phyloP scores from a whole-genome alignment of 768 basidiomycete genomes.

The Butyriboletus loyo region DNA sequence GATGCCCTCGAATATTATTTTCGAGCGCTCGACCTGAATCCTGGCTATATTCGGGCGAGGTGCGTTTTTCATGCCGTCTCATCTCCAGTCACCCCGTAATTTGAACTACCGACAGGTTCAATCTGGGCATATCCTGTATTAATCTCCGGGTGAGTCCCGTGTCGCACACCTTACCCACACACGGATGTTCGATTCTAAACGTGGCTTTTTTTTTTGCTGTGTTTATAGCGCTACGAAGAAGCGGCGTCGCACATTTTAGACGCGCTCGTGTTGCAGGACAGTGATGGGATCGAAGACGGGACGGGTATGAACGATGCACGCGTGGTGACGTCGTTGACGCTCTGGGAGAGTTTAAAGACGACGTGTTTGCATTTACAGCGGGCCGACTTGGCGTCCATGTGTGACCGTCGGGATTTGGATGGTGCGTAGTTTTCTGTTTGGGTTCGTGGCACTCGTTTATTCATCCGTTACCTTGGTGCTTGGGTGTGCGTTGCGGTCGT shows the following conservation, averaged over 20 bases:
- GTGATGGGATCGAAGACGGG: conserved; percentile 62
- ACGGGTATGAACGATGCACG: conserved; percentile 47
- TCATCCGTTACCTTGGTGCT: no score
- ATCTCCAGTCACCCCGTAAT: background rate
- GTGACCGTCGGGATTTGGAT: conserved; percentile 70
- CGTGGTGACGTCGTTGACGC: conserved; percentile 68
- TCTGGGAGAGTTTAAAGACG: conserved; percentile 89
- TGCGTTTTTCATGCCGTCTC: conserved; percentile 25
- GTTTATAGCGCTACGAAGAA: conserved; percentile 71
- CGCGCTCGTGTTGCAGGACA: conserved; percentile 85
- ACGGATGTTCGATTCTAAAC: background rate
- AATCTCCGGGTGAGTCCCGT: conserved; percentile 64
- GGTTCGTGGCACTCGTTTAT: background rate
- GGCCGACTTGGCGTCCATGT: conserved; percentile 70
- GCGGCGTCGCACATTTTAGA: conserved; percentile 86
- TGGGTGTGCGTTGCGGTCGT: background rate
- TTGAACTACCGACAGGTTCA: conserved; percentile 59
- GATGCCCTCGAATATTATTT: conserved; percentile 88
- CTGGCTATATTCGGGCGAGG: conserved; percentile 88
- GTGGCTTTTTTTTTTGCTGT: background rate
- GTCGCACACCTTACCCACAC: background rate
- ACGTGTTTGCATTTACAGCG: conserved; percentile 80
- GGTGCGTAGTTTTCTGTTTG: conserved; percentile 34
- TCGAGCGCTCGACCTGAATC: conserved; percentile 82
- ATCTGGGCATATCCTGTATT: conserved; percentile 89